Percentiles rank a stretch among this genome's conserved stretches.
These are phyloP conservation scores for Onygenales sp. DNA, from an alignment of 2,329 filamentous ascomycete genomes.

Conservation along the genomic window DNA sequence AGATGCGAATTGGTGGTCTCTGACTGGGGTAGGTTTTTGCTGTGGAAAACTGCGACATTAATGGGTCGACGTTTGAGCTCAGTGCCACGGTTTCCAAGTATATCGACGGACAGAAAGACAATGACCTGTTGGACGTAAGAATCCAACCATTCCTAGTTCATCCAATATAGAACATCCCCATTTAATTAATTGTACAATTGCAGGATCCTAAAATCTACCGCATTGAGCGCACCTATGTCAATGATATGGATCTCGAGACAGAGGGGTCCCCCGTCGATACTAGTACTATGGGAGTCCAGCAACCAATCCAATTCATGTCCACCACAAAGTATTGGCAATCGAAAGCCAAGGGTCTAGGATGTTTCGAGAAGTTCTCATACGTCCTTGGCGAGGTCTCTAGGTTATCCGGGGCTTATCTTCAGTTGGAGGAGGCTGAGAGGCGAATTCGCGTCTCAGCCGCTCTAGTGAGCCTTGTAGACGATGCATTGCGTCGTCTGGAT, in stretches of 20 bases:
- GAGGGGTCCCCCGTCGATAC: slow-evolving; percentile 6
- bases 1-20: background rate
- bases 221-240: slow-evolving; percentile 13
- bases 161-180: background rate
- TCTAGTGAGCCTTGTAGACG: slow-evolving; percentile 15
- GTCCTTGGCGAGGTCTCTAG: slow-evolving; percentile 16
- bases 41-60: slow-evolving; percentile 14
- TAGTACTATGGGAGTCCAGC: background rate
- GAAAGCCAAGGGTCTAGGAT: slow-evolving; percentile 14
- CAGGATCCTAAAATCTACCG: slow-evolving; percentile 21
- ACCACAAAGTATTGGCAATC: slow-evolving; percentile 17
- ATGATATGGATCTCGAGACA: slow-evolving; percentile 13
- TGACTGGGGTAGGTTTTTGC: slow-evolving; percentile 16
- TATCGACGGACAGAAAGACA: slow-evolving; percentile 21
- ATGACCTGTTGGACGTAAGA: slow-evolving; percentile 25
- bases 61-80: slow-evolving; percentile 7
- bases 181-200: background rate
- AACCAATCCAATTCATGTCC: background rate
- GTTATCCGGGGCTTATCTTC: slow-evolving; percentile 20
- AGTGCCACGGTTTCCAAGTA: slow-evolving; percentile 13
- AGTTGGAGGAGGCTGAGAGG: slow-evolving; percentile 13
- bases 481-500: slow-evolving; percentile 20
- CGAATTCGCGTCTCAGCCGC: slow-evolving; percentile 19
- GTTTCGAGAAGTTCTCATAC: slow-evolving; percentile 13
- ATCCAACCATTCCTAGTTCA: background rate